Evolutionary conservation across 352 stramenopile species (phyloP), one percentile per base, ranked within the genome.

Genomic region (Pythium insidiosum): DNA sequence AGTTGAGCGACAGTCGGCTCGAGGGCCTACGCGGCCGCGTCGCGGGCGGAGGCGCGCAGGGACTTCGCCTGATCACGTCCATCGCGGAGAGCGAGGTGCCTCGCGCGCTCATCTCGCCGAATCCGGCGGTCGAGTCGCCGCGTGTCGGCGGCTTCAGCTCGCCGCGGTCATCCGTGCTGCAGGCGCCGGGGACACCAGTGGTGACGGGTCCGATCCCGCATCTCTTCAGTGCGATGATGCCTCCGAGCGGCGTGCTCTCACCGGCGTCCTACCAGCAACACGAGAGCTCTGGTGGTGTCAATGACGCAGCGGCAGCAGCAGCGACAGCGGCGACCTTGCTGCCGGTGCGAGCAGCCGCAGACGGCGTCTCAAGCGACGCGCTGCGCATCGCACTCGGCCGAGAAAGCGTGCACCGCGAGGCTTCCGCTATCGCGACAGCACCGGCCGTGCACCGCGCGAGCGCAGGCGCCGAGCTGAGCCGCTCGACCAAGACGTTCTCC

Each of bases 231-330:
- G 73, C 43, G 11, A 73, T 75, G 43, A 42, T 76, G 0, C 61
- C 69, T 30, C 37, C 54, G n/a, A 15, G 9, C 10, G 50, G 55
- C 0, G 47, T 89, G 1, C 46, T 94, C 7, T 94, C 82, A 12
- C 82, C 82, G 16, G 82, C 82, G 6, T 92, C 79, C 1, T 88
- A 85, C 23, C 82, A 94, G 31, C 82, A 94, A 49, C 65, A 76
- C 19, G 73, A 90, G 35, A 92, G 71, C 41, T 72, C 46, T 24
- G 41, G n/a, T n/a, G n/a, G n/a, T n/a, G n/a, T n/a, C n/a, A n/a
- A n/a, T n/a, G n/a, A n/a, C n/a, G n/a, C n/a, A n/a, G n/a, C n/a
- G n/a, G n/a, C n/a, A n/a, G n/a, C n/a, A n/a, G n/a, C n/a, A n/a
- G n/a, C 74, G 28, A 50, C 58, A 38, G 38, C 52, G 35, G 35